phyloP scores from a whole-genome alignment of 176 grass and related monocot species.

The Lolium perenne region DNA sequence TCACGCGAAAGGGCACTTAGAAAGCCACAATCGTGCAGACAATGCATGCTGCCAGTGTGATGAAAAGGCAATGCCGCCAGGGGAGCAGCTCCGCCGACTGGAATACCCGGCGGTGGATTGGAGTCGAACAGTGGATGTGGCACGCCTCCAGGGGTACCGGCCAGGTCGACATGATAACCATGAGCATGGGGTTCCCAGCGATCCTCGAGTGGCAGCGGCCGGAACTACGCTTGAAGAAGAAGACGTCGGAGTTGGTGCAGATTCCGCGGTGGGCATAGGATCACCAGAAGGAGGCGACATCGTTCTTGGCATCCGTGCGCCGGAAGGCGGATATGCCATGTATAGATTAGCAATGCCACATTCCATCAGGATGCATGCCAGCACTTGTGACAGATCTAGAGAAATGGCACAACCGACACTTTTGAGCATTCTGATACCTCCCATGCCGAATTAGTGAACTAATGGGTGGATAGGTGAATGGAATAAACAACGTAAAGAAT shows the following conservation, averaged over 20 bases:
- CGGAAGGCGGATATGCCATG: not conserved
- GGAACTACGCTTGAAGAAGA: not conserved
- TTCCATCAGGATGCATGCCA: too few relatives aligned
- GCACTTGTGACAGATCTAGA: too few relatives aligned
- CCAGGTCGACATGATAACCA: too few relatives aligned
- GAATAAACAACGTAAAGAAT: not conserved
- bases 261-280: not conserved
- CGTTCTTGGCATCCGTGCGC: not conserved
- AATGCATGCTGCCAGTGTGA: slow-evolving; percentile 47
- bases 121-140: slow-evolving; percentile 23
- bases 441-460: not conserved
- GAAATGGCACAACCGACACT: too few relatives aligned
- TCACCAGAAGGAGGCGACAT: not conserved
- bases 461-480: not conserved
- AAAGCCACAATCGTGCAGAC: slow-evolving; percentile 47
- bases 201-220: not conserved
- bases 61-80: slow-evolving; percentile 34
- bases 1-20: not conserved
- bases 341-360: too few relatives aligned
- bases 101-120: not conserved
- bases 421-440: not conserved
- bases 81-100: slow-evolving; percentile 3
- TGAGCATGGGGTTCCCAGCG: slow-evolving; percentile 9
- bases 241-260: not conserved
- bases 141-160: slow-evolving; percentile 33